Conservation (phyloP, 2,329 filamentous ascomycete species). For the Botrytis squamosa region DNA sequence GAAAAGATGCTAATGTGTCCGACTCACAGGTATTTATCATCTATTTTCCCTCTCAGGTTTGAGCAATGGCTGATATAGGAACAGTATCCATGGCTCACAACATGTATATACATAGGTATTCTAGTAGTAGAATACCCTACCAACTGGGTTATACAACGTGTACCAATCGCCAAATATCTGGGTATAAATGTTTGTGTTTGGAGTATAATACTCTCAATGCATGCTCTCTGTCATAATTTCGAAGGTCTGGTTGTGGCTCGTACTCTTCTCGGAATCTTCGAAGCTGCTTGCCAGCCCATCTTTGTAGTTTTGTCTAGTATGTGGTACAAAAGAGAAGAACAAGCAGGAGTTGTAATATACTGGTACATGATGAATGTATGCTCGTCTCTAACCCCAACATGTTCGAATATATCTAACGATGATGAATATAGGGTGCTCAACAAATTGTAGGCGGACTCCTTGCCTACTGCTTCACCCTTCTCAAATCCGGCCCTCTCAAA, state of each 20-base stretch:
- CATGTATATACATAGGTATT: slow-evolving; percentile 33
- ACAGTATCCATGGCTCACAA: slow-evolving; percentile 35
- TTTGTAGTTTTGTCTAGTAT: slow-evolving; percentile 60
- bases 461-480: slow-evolving; percentile 56
- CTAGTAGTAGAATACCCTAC: slow-evolving; percentile 43
- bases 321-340: slow-evolving; percentile 72
- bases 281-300: slow-evolving; percentile 65
- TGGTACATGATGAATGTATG: slow-evolving; percentile 45
- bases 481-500: slow-evolving; percentile 53
- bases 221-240: slow-evolving; percentile 51
- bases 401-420: background rate
- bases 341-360: slow-evolving; percentile 59
- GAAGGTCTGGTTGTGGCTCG: slow-evolving; percentile 60
- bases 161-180: slow-evolving; percentile 18
- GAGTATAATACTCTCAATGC: slow-evolving; percentile 13
- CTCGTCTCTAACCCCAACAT: background rate
- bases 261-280: slow-evolving; percentile 66
- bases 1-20: slow-evolving; percentile 31
- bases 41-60: slow-evolving; percentile 46
- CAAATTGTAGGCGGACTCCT: slow-evolving; percentile 63
- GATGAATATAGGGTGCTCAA: slow-evolving; percentile 62
- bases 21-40: slow-evolving; percentile 56
- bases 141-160: slow-evolving; percentile 38
- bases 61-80: slow-evolving; percentile 44
- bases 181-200: slow-evolving; percentile 17